A percentile compares a stretch with the other conserved stretches of the same genome.
Evolutionary conservation across 768 basidiomycete species (phyloP).

Genomic region (Amanita fuliginea): DNA sequence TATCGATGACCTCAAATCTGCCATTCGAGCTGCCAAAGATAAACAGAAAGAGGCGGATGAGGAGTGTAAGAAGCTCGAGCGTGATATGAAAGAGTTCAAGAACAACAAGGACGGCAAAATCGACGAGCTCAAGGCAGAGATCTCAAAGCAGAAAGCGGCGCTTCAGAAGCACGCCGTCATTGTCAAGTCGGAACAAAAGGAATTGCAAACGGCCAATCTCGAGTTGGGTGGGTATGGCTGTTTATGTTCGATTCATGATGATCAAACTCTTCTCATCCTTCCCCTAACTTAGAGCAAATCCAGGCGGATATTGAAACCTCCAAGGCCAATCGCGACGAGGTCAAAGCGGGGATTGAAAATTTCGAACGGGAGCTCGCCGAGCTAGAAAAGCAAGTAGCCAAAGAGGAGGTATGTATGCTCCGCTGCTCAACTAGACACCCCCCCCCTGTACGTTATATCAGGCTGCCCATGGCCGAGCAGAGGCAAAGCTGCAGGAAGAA

Average conservation of each 20-base stretch:
- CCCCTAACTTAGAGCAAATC: slow-evolving; percentile 52
- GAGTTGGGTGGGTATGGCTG: slow-evolving; percentile 39
- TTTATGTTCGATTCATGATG: not conserved
- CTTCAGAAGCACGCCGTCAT: slow-evolving; percentile 72
- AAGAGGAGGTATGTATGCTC: slow-evolving; percentile 28
- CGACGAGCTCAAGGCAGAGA: slow-evolving; percentile 82
- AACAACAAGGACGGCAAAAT: slow-evolving; percentile 98
- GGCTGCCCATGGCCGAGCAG: slow-evolving; percentile 52
- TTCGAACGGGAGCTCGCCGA: slow-evolving; percentile 54
- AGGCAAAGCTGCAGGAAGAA: slow-evolving; percentile 70
- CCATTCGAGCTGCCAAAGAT: slow-evolving; percentile 54
- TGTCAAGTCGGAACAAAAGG: slow-evolving; percentile 84
- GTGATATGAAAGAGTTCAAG: slow-evolving; percentile 98
- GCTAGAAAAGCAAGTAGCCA: slow-evolving; percentile 36
- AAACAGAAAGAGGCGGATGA: slow-evolving; percentile 69
- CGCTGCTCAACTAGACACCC: no score
- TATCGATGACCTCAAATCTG: slow-evolving; percentile 45
- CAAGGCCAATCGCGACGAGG: slow-evolving; percentile 30
- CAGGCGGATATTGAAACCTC: slow-evolving; percentile 57
- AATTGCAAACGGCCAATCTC: slow-evolving; percentile 75
- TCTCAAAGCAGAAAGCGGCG: slow-evolving; percentile 69
- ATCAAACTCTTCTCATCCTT: not conserved
- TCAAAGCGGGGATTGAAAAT: slow-evolving; percentile 34
- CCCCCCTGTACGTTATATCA: slow-evolving; percentile 14
- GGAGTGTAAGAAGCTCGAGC: slow-evolving; percentile 81